These are phyloP conservation scores for Fraxinus quadrangulata DNA, from an alignment of 257 asterid species.

Conservation along the genomic window DNA sequence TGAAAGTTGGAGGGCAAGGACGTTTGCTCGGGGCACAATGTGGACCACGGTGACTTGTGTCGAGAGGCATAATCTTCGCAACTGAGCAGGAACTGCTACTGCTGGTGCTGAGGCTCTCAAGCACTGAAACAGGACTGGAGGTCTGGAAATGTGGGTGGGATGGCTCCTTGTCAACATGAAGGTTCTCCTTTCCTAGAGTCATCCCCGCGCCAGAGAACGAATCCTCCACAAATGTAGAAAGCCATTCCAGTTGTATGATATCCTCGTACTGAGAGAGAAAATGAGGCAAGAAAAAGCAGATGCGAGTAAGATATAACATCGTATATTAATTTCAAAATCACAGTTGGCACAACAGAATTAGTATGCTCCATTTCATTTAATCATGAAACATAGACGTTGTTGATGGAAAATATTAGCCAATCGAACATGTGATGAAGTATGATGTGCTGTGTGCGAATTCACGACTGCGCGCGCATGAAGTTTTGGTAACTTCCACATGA, in stretches of 20 bases:
- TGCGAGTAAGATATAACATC: not conserved
- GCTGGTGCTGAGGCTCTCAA: conserved; percentile 78
- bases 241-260: conserved; percentile 54
- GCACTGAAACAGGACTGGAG: conserved; percentile 74
- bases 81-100: conserved; percentile 54
- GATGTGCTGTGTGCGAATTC: not conserved
- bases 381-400: not conserved
- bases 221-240: conserved; percentile 48
- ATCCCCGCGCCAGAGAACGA: conserved; percentile 43
- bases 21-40: conserved; percentile 95
- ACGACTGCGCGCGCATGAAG: not conserved
- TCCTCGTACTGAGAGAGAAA: conserved; percentile 69
- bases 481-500: not conserved
- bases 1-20: conserved; percentile 69
- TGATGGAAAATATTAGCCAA: not conserved
- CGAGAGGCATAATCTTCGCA: conserved; percentile 49
- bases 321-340: not conserved
- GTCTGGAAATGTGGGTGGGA: conserved; percentile 50
- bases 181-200: conserved; percentile 35
- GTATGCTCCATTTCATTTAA: not conserved
- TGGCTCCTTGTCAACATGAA: conserved; percentile 27
- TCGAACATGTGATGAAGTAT: not conserved
- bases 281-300: conserved; percentile 6
- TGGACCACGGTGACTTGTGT: conserved; percentile 54
- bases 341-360: not conserved